These are phyloP conservation scores for Chytriomyces sp. DNA, from an alignment of 192 early-diverging fungal genomes.

Conservation along the genomic window DNA sequence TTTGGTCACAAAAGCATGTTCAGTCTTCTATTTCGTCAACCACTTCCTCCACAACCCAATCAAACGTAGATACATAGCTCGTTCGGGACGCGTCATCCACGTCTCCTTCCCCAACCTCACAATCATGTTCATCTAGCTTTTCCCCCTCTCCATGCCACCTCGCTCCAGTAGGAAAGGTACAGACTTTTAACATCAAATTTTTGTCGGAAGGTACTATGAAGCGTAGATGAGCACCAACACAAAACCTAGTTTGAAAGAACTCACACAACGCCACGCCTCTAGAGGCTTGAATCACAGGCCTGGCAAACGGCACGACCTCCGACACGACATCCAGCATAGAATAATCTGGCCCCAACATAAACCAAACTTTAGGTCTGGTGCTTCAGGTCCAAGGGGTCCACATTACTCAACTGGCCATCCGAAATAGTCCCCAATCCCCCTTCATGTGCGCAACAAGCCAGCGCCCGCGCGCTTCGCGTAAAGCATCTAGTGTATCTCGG, in stretches of 20 bases:
- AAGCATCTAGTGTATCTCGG: slow-evolving; percentile 1
- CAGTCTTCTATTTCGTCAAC: slow-evolving; percentile 13
- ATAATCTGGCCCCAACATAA: not conserved
- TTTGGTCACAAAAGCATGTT: too few relatives aligned
- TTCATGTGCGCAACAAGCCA: not conserved
- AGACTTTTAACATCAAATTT: not conserved
- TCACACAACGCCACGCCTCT: not conserved
- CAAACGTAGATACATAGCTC: too few relatives aligned
- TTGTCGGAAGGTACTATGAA: not conserved
- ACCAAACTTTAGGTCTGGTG: not conserved
- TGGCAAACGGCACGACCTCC: not conserved
- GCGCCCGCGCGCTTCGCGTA: not conserved
- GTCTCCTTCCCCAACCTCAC: not conserved
- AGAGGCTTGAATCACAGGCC: not conserved
- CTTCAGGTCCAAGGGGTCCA: not conserved
- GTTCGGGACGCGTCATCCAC: not conserved
- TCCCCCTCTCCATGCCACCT: too few relatives aligned
- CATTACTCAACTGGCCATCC: not conserved
- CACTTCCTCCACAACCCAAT: not conserved
- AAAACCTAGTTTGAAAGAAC: not conserved
- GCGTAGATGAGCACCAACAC: too few relatives aligned
- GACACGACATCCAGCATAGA: not conserved
- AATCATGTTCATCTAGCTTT: slow-evolving; percentile 16
- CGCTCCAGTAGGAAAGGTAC: not conserved
- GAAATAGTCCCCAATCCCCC: not conserved